A percentile compares a stretch with the other conserved stretches of the same genome.
phyloP scores from a whole-genome alignment of 148 eudicot species.

The Chenopodium quinoa region DNA sequence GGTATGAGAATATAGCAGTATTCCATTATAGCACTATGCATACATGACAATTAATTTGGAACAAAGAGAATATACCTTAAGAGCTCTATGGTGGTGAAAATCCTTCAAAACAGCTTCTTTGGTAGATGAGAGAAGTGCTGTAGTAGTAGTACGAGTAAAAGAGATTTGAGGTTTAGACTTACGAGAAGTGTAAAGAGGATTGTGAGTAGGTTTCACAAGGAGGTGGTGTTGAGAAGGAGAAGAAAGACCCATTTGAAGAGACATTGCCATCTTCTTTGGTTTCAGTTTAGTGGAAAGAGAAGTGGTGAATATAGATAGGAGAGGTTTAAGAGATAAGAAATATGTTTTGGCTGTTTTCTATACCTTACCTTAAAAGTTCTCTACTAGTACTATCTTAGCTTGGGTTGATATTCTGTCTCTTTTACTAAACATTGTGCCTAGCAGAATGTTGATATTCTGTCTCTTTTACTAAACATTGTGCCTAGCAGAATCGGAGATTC shows the following conservation, averaged over 20 bases:
- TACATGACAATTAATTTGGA: not conserved
- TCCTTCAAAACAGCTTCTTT: constrained; percentile 66
- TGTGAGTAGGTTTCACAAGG: constrained; percentile 16
- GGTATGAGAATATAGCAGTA: no score
- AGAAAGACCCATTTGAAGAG: constrained; percentile 23
- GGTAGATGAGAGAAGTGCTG: constrained; percentile 51
- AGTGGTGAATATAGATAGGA: constrained; percentile 1
- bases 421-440: no score
- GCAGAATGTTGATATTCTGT: not conserved
- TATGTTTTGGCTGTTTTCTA: constrained; percentile 1
- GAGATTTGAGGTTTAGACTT: constrained; percentile 31
- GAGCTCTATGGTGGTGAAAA: constrained; percentile 60
- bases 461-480: no score
- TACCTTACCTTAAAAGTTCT: not conserved
- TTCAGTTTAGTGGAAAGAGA: not conserved
- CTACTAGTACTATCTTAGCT: not conserved
- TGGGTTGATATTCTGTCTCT: not conserved
- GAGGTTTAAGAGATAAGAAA: constrained; percentile 6
- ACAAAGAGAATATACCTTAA: constrained; percentile 43
- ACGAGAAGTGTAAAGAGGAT: constrained; percentile 30
- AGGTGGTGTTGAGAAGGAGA: constrained; percentile 24
- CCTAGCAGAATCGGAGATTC: no score
- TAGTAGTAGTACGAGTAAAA: constrained; percentile 21
- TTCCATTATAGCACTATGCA: not conserved
- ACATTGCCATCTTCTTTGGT: constrained; percentile 17